A percentile compares a stretch with the other conserved stretches of the same genome.
Evolutionary conservation across 2,329 filamentous ascomycete genomes (phyloP).

Genomic region (Diplodia corticola): DNA sequence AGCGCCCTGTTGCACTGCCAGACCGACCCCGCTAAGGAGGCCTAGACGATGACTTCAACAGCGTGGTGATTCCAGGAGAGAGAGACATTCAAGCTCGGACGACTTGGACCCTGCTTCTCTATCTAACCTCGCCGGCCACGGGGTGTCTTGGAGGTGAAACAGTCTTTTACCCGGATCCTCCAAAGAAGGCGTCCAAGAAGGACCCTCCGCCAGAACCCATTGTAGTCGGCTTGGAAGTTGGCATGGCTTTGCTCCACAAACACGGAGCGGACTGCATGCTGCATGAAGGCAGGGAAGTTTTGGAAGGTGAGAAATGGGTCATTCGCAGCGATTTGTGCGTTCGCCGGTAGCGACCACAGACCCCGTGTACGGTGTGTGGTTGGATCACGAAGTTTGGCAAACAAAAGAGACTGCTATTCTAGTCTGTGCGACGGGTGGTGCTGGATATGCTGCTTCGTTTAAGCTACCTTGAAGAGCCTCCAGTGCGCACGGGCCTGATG

Average conservation of each 20-base stretch:
- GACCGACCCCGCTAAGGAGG: not conserved
- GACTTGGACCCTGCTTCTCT: slow-evolving; percentile 89
- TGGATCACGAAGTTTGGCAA: too few relatives aligned
- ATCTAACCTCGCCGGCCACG: slow-evolving; percentile 73
- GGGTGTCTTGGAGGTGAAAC: slow-evolving; percentile 86
- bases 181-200: slow-evolving; percentile 47
- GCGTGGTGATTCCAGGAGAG: slow-evolving; percentile 56
- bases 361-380: too few relatives aligned
- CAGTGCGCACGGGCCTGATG: not conserved
- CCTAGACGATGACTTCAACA: slow-evolving; percentile 88
- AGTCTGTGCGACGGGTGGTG: not conserved
- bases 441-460: not conserved
- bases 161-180: slow-evolving; percentile 78
- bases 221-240: slow-evolving; percentile 73
- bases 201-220: slow-evolving; percentile 60
- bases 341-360: slow-evolving; percentile 42
- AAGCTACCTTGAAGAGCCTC: not conserved
- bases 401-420: not conserved
- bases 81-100: slow-evolving; percentile 60
- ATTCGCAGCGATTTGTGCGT: slow-evolving; percentile 80
- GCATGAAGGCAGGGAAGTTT: slow-evolving; percentile 82
- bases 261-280: slow-evolving; percentile 88
- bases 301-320: slow-evolving; percentile 85
- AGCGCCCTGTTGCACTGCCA: slow-evolving; percentile 38
- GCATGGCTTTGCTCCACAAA: slow-evolving; percentile 81